Conservation (phyloP, 2,329 filamentous ascomycete genomes). For the Aphanocladium album region DNA sequence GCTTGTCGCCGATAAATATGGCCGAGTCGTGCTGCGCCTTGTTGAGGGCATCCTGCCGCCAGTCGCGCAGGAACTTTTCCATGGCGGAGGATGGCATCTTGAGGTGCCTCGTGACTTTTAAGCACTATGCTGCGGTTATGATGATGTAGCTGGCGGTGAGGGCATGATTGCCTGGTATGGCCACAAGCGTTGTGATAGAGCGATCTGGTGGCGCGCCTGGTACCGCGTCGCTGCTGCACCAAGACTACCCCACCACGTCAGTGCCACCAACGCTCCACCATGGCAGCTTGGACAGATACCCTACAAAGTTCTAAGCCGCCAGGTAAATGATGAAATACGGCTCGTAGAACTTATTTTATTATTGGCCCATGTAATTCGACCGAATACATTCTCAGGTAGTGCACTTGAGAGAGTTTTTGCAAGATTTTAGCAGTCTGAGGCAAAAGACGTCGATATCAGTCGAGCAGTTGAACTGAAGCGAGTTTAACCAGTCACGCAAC, state of each 20-base stretch:
- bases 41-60: slow-evolving; percentile 92
- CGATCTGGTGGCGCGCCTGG: slow-evolving; percentile 2
- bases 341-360: too few species aligned
- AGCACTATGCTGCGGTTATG: neutral
- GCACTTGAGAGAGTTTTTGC: too few species aligned
- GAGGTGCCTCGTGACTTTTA: neutral
- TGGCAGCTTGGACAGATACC: too few species aligned
- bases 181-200: neutral
- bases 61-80: slow-evolving; percentile 90
- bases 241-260: neutral
- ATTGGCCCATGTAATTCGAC: too few species aligned
- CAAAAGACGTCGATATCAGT: too few species aligned
- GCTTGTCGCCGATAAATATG: slow-evolving; percentile 95
- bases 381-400: too few species aligned
- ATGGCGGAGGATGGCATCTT: slow-evolving; percentile 41
- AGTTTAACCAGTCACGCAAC: too few species aligned
- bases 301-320: too few species aligned
- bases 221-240: neutral
- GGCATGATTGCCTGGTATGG: neutral
- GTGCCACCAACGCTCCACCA: neutral
- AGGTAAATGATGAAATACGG: too few species aligned
- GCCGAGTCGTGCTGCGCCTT: slow-evolving; percentile 95
- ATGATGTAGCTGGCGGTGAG: neutral
- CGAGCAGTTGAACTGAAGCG: too few species aligned
- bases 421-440: too few species aligned